Percentiles rank a stretch among this genome's conserved stretches.
These are phyloP conservation scores for Neospermospora avenae DNA, from an alignment of 2,329 filamentous ascomycete genomes.

Conservation along the genomic window DNA sequence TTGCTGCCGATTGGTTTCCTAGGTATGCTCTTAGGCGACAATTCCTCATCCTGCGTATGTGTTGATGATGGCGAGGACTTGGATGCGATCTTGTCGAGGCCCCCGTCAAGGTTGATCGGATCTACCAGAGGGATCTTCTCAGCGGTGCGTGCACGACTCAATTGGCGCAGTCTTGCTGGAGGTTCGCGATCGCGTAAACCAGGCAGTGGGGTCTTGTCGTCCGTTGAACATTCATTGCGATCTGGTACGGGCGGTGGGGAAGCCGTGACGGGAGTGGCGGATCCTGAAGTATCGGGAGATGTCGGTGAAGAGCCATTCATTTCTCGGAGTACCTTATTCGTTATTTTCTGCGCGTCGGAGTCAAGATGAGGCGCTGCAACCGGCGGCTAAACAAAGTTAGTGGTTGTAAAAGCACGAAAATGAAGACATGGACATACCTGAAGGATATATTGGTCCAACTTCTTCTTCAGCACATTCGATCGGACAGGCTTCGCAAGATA, in stretches of 20 bases:
- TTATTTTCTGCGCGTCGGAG: conserved; percentile 26
- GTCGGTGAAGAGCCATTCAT: conserved; percentile 13
- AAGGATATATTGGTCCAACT: conserved; percentile 66
- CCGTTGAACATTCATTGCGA: neutral
- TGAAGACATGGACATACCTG: conserved; percentile 22
- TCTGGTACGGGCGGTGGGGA: conserved; percentile 1
- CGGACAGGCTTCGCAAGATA: conserved; percentile 95
- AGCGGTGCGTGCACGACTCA: neutral
- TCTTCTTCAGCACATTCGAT: conserved; percentile 78
- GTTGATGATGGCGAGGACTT: neutral
- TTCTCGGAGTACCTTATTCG: conserved; percentile 23
- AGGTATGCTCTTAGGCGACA: conserved; percentile 7
- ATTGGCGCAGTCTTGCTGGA: neutral
- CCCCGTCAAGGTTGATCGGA: neutral
- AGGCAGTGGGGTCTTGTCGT: neutral
- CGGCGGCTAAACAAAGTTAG: conserved; percentile 19
- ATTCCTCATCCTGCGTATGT: conserved; percentile 1
- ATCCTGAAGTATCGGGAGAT: neutral
- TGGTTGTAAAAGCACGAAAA: neutral
- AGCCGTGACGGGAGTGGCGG: conserved; percentile 8
- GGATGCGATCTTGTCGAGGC: neutral
- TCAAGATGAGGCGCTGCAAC: conserved; percentile 26
- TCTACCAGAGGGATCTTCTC: neutral
- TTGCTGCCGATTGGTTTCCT: neutral
- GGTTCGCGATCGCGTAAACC: neutral